Conservation (phyloP, 2,329 filamentous ascomycete genomes). For the Blastomyces parvus region DNA sequence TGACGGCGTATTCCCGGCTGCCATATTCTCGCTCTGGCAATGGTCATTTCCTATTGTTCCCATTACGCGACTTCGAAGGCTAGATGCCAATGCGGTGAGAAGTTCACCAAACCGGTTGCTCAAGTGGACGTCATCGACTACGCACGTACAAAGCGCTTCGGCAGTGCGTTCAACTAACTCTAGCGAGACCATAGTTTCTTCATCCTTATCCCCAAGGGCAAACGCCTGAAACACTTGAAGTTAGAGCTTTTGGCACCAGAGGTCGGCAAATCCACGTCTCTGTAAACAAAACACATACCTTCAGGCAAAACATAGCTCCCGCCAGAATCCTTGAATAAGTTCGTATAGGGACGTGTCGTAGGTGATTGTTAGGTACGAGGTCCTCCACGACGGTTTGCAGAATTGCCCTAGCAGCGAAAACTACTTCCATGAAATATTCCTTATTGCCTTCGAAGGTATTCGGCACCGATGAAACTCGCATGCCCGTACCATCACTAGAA, state of each 20-base stretch:
- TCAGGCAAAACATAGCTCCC: constrained; percentile 48
- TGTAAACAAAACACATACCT: constrained; percentile 26
- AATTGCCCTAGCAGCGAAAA: constrained; percentile 45
- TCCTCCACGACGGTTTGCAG: constrained; percentile 45
- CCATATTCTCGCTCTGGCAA: constrained; percentile 13
- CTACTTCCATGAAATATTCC: constrained; percentile 46
- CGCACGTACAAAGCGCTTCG: constrained; percentile 43
- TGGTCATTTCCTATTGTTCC: constrained; percentile 9
- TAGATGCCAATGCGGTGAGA: constrained; percentile 15
- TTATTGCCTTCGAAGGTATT: constrained; percentile 35
- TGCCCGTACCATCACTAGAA: constrained; percentile 10
- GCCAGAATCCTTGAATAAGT: constrained; percentile 50
- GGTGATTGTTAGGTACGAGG: constrained; percentile 42
- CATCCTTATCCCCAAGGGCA: constrained; percentile 47
- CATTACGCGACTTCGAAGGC: constrained; percentile 15
- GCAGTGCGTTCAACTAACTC: constrained; percentile 44
- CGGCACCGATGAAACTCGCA: constrained; percentile 16
- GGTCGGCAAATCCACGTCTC: neutral
- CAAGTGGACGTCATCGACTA: constrained; percentile 51
- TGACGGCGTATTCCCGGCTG: constrained; percentile 12
- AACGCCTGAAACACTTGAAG: constrained; percentile 34
- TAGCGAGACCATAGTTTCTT: constrained; percentile 44
- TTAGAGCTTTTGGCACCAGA: constrained; percentile 6
- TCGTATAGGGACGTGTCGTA: constrained; percentile 47
- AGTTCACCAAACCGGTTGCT: constrained; percentile 53